These are phyloP conservation scores for Quercus lobata DNA, from an alignment of 331 rosid species.

Conservation along the genomic window DNA sequence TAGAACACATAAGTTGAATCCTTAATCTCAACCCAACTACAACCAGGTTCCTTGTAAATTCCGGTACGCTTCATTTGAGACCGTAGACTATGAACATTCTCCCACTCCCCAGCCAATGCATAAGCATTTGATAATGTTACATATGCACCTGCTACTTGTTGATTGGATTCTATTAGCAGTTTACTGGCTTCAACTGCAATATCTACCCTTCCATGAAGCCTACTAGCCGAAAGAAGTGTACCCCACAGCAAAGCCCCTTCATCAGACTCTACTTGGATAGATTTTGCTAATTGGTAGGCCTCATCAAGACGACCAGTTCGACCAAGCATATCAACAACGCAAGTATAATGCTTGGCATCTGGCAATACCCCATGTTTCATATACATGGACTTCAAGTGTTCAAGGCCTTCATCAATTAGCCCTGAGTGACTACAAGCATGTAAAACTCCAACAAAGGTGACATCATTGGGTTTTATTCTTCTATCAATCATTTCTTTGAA, in stretches of 20 bases:
- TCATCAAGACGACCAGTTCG: conserved; percentile 66
- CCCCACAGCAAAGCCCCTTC: conserved; percentile 65
- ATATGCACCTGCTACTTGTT: conserved; percentile 65
- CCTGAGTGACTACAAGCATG: conserved; percentile 93
- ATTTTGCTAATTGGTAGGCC: conserved; percentile 63
- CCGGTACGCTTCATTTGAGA: conserved; percentile 60
- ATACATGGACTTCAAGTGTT: conserved; percentile 53
- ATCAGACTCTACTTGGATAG: conserved; percentile 38
- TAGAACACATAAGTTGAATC: conserved; percentile 57
- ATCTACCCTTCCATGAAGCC: conserved; percentile 80
- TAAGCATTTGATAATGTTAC: conserved; percentile 69
- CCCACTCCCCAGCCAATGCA: conserved; percentile 76
- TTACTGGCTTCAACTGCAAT: conserved; percentile 69
- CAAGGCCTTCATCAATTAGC: conserved; percentile 68
- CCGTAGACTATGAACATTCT: conserved; percentile 51
- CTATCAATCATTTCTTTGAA: conserved; percentile 65
- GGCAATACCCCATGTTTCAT: conserved; percentile 58
- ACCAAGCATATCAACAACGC: conserved; percentile 79
- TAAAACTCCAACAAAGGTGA: conserved; percentile 78
- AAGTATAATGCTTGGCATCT: conserved; percentile 62
- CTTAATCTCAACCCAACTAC: conserved; percentile 86
- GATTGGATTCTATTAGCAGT: conserved; percentile 53
- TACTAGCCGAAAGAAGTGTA: conserved; percentile 74
- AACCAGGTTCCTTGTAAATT: conserved; percentile 71
- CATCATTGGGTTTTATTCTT: conserved; percentile 55